Evolutionary conservation across 345 rosid species (phyloP).

Genomic region (Cardamine occulta): DNA sequence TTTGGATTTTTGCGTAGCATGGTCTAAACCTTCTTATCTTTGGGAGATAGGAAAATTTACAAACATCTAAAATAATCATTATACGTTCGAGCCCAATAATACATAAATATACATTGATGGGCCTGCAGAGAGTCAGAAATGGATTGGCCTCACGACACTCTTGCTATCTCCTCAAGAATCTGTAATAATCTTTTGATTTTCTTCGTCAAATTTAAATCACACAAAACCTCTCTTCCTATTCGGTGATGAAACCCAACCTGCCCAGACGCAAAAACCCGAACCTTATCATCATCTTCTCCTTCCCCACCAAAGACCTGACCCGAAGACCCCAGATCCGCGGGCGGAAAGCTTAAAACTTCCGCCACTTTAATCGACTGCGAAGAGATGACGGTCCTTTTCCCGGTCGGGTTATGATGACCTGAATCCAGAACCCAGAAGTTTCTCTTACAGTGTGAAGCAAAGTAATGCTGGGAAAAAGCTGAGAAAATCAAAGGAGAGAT

Average conservation of each 20-base stretch:
- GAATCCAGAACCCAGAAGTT: conserved; percentile 73
- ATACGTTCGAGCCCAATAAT: conserved; percentile 22
- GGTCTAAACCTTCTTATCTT: background rate
- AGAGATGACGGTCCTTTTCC: conserved; percentile 41
- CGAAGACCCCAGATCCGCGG: conserved; percentile 27
- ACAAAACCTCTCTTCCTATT: conserved; percentile 2
- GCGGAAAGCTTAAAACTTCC: conserved; percentile 49
- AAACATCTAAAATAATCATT: background rate
- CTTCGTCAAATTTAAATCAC: conserved; percentile 29
- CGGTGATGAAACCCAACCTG: conserved; percentile 50
- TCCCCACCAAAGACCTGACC: conserved; percentile 45
- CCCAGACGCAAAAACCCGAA: conserved; percentile 45
- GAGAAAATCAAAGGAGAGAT: conserved; percentile 83
- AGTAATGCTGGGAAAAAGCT: conserved; percentile 96
- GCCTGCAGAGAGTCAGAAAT: conserved; percentile 26
- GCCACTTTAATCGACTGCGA: conserved; percentile 56
- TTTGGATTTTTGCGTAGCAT: no score
- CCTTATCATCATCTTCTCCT: conserved; percentile 47
- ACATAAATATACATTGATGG: conserved; percentile 3
- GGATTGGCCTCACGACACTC: conserved; percentile 38
- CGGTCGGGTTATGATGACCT: conserved; percentile 52
- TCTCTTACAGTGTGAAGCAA: conserved; percentile 85
- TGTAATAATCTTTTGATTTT: conserved; percentile 42
- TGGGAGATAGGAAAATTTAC: background rate
- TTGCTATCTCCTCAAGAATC: conserved; percentile 39